phyloP scores from a whole-genome alignment of 768 basidiomycete genomes.

The Leccinum longicurvipes region DNA sequence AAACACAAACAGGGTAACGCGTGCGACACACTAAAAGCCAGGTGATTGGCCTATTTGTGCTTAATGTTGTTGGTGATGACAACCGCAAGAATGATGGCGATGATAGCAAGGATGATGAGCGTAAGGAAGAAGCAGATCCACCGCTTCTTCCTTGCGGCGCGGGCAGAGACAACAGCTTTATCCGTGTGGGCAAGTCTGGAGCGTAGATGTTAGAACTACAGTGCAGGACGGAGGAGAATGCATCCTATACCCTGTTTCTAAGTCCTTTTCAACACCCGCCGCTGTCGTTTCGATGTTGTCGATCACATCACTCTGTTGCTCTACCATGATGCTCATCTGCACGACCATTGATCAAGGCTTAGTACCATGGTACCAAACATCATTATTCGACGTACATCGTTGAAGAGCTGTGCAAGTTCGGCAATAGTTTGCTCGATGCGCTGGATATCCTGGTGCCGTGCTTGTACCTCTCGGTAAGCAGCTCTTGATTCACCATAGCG shows the following conservation, averaged over 20 bases:
- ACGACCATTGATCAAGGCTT: constrained; percentile 4
- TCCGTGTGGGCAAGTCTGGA: constrained; percentile 76
- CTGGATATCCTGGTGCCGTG: constrained; percentile 92
- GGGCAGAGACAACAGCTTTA: constrained; percentile 82
- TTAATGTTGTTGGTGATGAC: constrained; percentile 47
- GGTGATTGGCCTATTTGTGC: constrained; percentile 28
- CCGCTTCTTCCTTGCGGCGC: constrained; percentile 89
- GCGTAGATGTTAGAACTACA: constrained; percentile 1
- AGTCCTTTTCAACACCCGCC: constrained; percentile 70
- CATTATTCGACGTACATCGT: constrained; percentile 60
- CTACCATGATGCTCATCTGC: constrained; percentile 92
- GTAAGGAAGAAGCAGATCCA: constrained; percentile 92
- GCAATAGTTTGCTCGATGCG: constrained; percentile 91
- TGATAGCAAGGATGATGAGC: constrained; percentile 63
- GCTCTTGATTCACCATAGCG: constrained; percentile 87
- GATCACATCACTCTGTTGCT: constrained; percentile 90
- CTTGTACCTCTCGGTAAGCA: constrained; percentile 96
- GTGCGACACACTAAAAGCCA: not conserved
- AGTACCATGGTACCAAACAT: not conserved
- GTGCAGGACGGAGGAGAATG: not conserved
- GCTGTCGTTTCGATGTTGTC: constrained; percentile 80
- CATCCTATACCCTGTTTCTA: constrained; percentile 71
- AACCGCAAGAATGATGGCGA: constrained; percentile 60
- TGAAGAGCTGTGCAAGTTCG: constrained; percentile 93
- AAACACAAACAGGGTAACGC: not conserved